Conservation (phyloP, 208 protist species). For the Crithidia fasciculata region DNA sequence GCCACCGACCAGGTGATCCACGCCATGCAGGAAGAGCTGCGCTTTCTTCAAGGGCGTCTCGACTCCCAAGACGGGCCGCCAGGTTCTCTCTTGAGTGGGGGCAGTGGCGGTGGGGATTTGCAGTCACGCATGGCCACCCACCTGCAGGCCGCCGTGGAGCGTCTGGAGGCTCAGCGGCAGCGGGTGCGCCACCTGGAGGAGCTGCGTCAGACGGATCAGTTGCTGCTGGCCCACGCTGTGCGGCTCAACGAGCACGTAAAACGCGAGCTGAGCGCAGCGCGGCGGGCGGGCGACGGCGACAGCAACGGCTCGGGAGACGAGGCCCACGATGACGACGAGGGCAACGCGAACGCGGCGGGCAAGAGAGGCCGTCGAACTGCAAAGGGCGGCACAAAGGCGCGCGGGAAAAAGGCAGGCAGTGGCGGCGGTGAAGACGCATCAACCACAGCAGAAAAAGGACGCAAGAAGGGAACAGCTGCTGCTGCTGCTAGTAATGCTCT, state of each 20-base stretch:
- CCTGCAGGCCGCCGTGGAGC: conserved; percentile 50
- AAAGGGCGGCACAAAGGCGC: not conserved
- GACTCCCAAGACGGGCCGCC: conserved; percentile 1
- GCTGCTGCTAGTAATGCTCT: too few species aligned
- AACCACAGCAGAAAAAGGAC: too few species aligned
- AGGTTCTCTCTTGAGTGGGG: not conserved
- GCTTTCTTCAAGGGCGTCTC: conserved; percentile 11
- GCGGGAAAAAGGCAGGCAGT: not conserved
- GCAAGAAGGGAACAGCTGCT: too few species aligned
- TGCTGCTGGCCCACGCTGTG: conserved; percentile 20
- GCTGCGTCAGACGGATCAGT: conserved; percentile 45
- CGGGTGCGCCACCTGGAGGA: conserved; percentile 69
- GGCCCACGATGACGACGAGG: not conserved
- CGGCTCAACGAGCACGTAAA: not conserved
- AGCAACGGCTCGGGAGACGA: not conserved
- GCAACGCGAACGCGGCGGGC: not conserved
- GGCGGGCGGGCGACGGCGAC: not conserved
- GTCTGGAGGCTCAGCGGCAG: conserved; percentile 45
- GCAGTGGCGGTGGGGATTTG: not conserved
- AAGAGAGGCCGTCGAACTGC: not conserved
- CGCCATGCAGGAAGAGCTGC: conserved; percentile 42
- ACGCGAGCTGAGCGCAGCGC: not conserved
- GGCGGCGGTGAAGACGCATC: not conserved
- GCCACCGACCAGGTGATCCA: conserved; percentile 40
- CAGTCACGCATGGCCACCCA: conserved; percentile 21